Evolutionary conservation across 2,329 filamentous ascomycete species (phyloP).

Genomic region (Colletotrichum sp.): DNA sequence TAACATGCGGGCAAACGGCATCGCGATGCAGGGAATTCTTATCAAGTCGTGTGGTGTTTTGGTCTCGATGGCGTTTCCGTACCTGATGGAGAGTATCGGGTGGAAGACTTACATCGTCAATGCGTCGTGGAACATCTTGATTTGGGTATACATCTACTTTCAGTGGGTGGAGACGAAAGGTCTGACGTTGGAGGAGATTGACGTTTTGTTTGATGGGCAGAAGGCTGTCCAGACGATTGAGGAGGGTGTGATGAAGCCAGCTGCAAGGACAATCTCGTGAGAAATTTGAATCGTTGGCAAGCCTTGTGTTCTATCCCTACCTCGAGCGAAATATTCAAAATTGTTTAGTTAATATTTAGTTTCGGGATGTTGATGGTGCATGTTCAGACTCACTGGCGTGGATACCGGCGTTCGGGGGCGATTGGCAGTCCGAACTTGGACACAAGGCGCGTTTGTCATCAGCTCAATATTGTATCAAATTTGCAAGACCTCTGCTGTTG

Average conservation of each 20-base stretch:
- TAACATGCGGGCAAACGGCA: conserved; percentile 20
- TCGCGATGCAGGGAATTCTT: conserved; percentile 16
- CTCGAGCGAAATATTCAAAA: not conserved
- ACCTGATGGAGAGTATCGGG: conserved; percentile 15
- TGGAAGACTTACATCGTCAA: conserved; percentile 26
- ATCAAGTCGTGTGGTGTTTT: conserved; percentile 12
- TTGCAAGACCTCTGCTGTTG: not conserved
- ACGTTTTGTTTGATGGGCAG: conserved; percentile 17
- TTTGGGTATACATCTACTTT: conserved; percentile 25
- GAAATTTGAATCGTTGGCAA: not conserved
- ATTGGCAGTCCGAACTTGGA: not conserved
- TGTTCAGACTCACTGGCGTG: not conserved
- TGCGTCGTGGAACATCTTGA: conserved; percentile 9
- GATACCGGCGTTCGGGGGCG: not conserved
- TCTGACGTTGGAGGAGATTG: conserved; percentile 21
- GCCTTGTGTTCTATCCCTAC: accelerated
- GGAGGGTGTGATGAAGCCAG: not conserved
- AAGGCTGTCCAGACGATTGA: not conserved
- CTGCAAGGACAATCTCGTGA: not conserved
- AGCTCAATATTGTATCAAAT: not conserved
- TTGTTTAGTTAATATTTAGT: not conserved
- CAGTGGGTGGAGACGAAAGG: conserved; percentile 32
- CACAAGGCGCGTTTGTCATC: not conserved
- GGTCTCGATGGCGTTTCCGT: conserved; percentile 15
- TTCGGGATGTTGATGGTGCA: not conserved